Percentiles rank a stretch among this genome's conserved stretches.
Evolutionary conservation across 768 basidiomycete species (phyloP).

Genomic region (Collybiopsis confluens): DNA sequence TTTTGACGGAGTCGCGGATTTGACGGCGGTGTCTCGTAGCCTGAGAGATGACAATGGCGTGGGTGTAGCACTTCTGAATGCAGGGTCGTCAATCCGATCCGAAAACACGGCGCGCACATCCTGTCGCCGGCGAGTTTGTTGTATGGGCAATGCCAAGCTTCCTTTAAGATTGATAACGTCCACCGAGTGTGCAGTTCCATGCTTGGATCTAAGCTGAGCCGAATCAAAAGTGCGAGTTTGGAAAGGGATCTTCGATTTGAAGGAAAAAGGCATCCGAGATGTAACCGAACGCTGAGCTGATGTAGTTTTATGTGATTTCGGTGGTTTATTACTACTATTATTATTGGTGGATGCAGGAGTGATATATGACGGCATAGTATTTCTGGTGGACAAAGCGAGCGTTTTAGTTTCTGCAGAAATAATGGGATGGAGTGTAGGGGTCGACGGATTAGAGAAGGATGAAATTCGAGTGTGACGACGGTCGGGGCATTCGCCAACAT

Average conservation of each 20-base stretch:
- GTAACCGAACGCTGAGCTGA: background rate
- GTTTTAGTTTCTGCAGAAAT: background rate
- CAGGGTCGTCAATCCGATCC: background rate
- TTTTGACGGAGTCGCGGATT: background rate
- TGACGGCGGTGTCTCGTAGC: background rate
- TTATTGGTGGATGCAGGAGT: background rate
- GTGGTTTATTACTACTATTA: background rate
- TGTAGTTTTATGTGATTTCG: background rate
- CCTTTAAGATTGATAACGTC: background rate
- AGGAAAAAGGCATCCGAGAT: background rate
- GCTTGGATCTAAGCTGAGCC: background rate
- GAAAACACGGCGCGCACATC: background rate
- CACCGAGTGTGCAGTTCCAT: background rate
- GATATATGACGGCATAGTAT: background rate
- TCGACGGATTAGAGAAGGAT: background rate
- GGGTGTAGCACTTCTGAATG: background rate
- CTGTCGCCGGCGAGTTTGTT: constrained; percentile 1
- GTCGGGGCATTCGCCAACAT: background rate
- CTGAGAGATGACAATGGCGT: background rate
- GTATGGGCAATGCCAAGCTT: too few species aligned
- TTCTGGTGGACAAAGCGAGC: background rate
- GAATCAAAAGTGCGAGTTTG: background rate
- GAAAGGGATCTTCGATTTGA: background rate
- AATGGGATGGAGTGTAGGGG: background rate
- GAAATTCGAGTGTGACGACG: background rate